Conservation (phyloP, 352 stramenopile species). For the Halophytophthora batemanensis region DNA sequence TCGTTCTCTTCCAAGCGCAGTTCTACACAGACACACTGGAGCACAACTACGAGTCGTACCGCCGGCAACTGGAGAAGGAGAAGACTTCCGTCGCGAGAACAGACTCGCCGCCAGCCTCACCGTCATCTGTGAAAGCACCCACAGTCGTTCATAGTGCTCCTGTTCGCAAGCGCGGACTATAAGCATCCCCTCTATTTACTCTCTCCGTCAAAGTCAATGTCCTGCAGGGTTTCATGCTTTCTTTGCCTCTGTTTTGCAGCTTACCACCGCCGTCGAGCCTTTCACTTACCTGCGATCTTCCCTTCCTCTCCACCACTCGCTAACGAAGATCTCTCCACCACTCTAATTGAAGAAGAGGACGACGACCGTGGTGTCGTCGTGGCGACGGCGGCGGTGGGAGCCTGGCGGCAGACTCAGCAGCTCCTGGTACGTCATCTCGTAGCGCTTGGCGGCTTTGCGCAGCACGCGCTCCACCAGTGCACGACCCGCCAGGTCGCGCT, state of each 20-base stretch:
- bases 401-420: constrained; percentile 80
- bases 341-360: constrained; percentile 85
- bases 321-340: constrained; percentile 3
- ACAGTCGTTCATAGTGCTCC: no score
- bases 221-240: not conserved
- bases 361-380: constrained; percentile 93
- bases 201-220: constrained; percentile 8
- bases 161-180: no score
- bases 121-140: not conserved
- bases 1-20: constrained; percentile 13
- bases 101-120: constrained; percentile 1
- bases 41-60: constrained; percentile 61
- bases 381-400: constrained; percentile 75
- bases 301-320: not conserved
- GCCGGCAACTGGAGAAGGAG: constrained; percentile 37
- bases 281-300: not conserved
- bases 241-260: not conserved
- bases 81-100: constrained; percentile 1
- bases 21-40: constrained; percentile 69
- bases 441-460: constrained; percentile 66
- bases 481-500: constrained; percentile 70
- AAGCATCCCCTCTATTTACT: not conserved
- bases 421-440: constrained; percentile 80
- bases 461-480: constrained; percentile 80
- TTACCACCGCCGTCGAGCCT: not conserved